Conservation (phyloP, 2,329 filamentous ascomycete genomes). For the Chalaropsis thielavioides region DNA sequence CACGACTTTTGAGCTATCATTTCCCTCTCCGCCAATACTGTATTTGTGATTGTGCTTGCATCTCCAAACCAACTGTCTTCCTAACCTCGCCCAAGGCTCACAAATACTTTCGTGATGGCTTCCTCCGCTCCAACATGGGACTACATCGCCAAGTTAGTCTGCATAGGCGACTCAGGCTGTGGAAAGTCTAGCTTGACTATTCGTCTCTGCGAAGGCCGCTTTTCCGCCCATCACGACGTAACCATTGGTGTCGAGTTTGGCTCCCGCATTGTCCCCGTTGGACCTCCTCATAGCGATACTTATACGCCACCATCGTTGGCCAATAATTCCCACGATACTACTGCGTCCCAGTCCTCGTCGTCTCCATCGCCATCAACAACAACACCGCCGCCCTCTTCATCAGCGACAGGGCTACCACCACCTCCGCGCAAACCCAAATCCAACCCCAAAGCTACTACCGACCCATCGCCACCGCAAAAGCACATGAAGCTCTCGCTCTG, state of each 20-base stretch:
- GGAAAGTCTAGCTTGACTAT: constrained; percentile 92
- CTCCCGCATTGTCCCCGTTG: constrained; percentile 80
- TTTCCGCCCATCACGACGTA: constrained; percentile 87
- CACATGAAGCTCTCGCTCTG: constrained; percentile 91
- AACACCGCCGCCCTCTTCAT: constrained; percentile 14
- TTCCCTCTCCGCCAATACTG: neutral
- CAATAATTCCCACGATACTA: constrained; percentile 12
- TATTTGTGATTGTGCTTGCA: neutral
- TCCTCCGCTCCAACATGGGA: constrained; percentile 63
- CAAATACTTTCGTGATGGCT: constrained; percentile 5
- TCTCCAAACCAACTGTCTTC: neutral
- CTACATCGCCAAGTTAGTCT: constrained; percentile 97
- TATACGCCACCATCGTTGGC: constrained; percentile 19
- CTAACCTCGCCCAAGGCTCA: neutral
- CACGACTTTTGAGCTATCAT: neutral
- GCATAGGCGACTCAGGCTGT: constrained; percentile 89
- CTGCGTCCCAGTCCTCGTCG: constrained; percentile 16
- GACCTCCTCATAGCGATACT: constrained; percentile 54
- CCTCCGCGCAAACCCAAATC: constrained; percentile 31
- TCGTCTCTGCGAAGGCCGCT: constrained; percentile 89
- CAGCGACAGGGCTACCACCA: constrained; percentile 33
- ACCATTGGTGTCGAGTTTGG: constrained; percentile 96
- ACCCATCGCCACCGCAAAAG: constrained; percentile 34
- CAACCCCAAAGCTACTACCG: constrained; percentile 14
- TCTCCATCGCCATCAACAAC: constrained; percentile 18